Percentiles rank a stretch among this genome's conserved stretches.
phyloP scores from a whole-genome alignment of 768 basidiomycete genomes.

The Paxillus involutus region DNA sequence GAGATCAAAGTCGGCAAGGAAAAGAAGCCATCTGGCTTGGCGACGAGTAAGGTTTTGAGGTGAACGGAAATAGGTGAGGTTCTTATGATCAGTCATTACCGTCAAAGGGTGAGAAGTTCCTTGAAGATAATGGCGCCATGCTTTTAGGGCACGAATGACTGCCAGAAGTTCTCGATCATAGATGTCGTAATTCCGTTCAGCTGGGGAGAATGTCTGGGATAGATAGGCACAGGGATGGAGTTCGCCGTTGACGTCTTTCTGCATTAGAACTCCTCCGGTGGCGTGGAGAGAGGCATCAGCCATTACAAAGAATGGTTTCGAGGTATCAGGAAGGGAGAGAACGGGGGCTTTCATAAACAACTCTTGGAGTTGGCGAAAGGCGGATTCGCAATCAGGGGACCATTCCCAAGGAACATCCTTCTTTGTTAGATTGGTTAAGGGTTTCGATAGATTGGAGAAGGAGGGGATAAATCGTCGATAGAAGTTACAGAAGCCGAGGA shows the following conservation, averaged over 20 bases:
- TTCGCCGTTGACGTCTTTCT: background rate
- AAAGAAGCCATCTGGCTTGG: too few species aligned
- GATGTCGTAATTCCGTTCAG: conserved; percentile 48
- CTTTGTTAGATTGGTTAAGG: conserved; percentile 1
- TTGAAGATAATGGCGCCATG: conserved; percentile 32
- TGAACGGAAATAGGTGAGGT: conserved; percentile 1
- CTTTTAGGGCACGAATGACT: background rate
- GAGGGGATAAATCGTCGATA: background rate
- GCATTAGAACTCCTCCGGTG: background rate
- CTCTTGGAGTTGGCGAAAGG: background rate
- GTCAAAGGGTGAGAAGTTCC: conserved; percentile 29
- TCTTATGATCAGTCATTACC: conserved; percentile 34
- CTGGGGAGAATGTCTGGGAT: background rate
- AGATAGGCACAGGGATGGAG: background rate
- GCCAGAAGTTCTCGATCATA: conserved; percentile 31
- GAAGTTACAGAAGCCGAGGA: too few species aligned
- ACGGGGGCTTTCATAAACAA: background rate
- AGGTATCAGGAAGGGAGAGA: conserved; percentile 1
- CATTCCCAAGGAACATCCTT: background rate
- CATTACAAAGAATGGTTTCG: background rate
- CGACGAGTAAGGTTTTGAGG: background rate
- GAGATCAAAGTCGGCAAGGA: too few species aligned
- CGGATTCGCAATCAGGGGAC: background rate
- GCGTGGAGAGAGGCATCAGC: background rate
- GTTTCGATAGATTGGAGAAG: conserved; percentile 32